Evolutionary conservation across 306 rosid species (phyloP).

Genomic region (Cicer arietinum): DNA sequence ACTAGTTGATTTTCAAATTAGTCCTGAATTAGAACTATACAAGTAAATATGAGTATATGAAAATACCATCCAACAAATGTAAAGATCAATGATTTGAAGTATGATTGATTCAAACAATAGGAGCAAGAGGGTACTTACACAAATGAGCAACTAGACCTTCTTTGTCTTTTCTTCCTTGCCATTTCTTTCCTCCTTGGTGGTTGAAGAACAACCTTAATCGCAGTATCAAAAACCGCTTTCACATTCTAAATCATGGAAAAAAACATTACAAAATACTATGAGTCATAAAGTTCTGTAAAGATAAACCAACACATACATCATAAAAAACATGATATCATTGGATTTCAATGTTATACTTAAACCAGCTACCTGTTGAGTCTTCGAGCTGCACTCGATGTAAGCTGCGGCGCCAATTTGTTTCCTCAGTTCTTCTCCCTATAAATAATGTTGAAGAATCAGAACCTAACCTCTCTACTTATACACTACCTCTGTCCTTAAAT

Average conservation of each 20-base stretch:
- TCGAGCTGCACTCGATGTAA: conserved; percentile 94
- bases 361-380: conserved; percentile 86
- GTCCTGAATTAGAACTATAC: not conserved
- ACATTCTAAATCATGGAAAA: conserved; percentile 75
- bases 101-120: conserved; percentile 6
- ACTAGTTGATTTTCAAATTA: conserved; percentile 9
- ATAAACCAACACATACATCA: conserved; percentile 6
- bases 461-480: conserved; percentile 1
- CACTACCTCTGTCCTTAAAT: no score
- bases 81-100: conserved; percentile 18
- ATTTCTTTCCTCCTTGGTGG: conserved; percentile 93
- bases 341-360: not conserved
- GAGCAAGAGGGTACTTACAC: conserved; percentile 64
- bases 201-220: conserved; percentile 98
- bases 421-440: conserved; percentile 95
- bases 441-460: conserved; percentile 34
- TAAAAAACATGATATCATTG: not conserved
- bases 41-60: not conserved
- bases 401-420: conserved; percentile 99
- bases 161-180: conserved; percentile 70
- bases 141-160: conserved; percentile 78
- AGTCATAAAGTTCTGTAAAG: conserved; percentile 3
- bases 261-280: conserved; percentile 14
- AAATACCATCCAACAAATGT: not conserved
- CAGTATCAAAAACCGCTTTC: conserved; percentile 92